Evolutionary conservation across 2,329 filamentous ascomycete species (phyloP).

Genomic region (Coniochaeta sp.): DNA sequence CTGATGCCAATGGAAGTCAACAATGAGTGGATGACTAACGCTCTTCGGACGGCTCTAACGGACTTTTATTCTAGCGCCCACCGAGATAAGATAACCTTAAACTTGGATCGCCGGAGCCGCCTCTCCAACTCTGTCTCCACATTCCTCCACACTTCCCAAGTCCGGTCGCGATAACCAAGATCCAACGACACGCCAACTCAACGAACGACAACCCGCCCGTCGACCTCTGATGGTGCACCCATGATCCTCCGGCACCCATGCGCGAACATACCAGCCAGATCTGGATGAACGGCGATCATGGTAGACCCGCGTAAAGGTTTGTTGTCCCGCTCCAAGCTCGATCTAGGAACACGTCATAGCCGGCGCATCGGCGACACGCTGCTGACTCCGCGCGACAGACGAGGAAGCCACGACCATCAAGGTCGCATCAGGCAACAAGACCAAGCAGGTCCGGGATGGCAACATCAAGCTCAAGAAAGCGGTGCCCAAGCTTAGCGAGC

Average conservation of each 20-base stretch:
- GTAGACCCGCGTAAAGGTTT: slow-evolving; percentile 4
- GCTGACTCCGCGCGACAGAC: slow-evolving; percentile 22
- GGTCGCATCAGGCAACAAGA: slow-evolving; percentile 49
- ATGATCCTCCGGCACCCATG: background rate
- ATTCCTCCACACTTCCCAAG: background rate
- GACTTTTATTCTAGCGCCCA: slow-evolving; percentile 1
- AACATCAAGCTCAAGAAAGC: slow-evolving; percentile 57
- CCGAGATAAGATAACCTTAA: slow-evolving; percentile 4
- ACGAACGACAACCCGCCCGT: background rate
- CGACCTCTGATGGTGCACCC: background rate
- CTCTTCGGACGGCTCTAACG: too few species aligned
- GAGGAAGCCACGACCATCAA: slow-evolving; percentile 54
- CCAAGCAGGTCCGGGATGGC: slow-evolving; percentile 27
- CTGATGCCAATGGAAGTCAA: too few species aligned
- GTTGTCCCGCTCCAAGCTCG: background rate
- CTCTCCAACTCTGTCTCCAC: too few species aligned
- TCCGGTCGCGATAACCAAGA: slow-evolving; percentile 2
- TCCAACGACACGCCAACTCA: background rate
- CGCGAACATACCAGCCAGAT: background rate
- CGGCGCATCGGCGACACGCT: background rate
- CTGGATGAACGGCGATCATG: slow-evolving; percentile 1
- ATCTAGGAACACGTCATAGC: background rate
- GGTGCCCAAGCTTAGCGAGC: slow-evolving; percentile 54
- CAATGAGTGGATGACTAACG: too few species aligned
- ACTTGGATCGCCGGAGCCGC: background rate